Conservation (phyloP, 345 rosid genomes). For the Aquilaria yunnanensis region DNA sequence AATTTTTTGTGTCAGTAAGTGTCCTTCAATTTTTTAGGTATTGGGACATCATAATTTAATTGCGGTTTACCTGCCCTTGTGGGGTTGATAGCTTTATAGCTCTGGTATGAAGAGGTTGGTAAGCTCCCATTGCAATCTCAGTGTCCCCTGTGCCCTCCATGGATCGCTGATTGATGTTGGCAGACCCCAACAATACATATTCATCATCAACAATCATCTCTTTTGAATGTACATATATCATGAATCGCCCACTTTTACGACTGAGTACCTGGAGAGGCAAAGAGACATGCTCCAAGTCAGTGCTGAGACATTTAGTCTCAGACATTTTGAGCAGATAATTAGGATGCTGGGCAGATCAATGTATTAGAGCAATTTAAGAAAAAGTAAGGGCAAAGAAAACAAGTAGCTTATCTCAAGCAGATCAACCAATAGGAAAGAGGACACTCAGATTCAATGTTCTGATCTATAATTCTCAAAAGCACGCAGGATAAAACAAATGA, state of each 20-base stretch:
- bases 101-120: constrained; percentile 94
- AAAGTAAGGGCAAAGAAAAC: too few species aligned
- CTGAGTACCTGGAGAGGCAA: constrained; percentile 42
- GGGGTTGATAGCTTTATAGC: constrained; percentile 56
- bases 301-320: too few species aligned
- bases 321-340: too few species aligned
- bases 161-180: constrained; percentile 95
- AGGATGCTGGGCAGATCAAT: too few species aligned
- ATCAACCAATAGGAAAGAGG: too few species aligned
- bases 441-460: too few species aligned
- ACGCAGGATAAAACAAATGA: neutral
- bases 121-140: constrained; percentile 98
- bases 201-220: constrained; percentile 96
- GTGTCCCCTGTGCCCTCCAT: constrained; percentile 96
- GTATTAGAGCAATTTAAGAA: too few species aligned
- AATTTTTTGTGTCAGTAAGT: too few species aligned
- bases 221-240: constrained; percentile 96
- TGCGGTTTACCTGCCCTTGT: constrained; percentile 60
- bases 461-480: too few species aligned
- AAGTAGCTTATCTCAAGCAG: too few species aligned
- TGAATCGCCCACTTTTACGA: constrained; percentile 65
- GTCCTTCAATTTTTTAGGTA: too few species aligned
- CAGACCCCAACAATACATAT: constrained; percentile 81
- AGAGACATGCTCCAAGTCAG: constrained; percentile 3
- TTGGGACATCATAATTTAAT: neutral